phyloP scores from a whole-genome alignment of 306 rosid genomes.

The Sindora glabra region DNA sequence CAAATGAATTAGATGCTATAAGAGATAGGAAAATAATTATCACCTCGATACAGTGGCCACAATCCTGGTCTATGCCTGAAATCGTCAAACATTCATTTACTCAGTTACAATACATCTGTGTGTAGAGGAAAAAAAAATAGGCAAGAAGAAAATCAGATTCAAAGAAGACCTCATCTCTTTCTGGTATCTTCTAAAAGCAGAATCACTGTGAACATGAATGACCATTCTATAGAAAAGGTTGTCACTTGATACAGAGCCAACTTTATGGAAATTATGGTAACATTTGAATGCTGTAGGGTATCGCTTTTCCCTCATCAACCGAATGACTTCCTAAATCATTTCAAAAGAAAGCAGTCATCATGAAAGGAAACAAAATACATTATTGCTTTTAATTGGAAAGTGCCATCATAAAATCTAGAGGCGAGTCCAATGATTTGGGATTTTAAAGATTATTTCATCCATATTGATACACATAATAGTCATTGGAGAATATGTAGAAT shows the following conservation, averaged over 20 bases:
- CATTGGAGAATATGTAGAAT: not conserved
- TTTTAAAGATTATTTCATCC: conserved; percentile 6
- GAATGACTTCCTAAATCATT: conserved; percentile 71
- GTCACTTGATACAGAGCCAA: conserved; percentile 54
- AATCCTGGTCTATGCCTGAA: conserved; percentile 73
- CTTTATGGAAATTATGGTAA: conserved; percentile 71
- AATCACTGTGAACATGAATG: conserved; percentile 86
- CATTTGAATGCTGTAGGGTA: conserved; percentile 82
- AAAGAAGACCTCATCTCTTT: conserved; percentile 71
- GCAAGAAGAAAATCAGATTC: conserved; percentile 12
- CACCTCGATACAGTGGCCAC: conserved; percentile 97
- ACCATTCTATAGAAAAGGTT: conserved; percentile 84
- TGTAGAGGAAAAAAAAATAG: too few species aligned
- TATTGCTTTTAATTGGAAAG: not conserved
- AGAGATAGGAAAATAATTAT: not conserved
- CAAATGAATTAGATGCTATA: not conserved
- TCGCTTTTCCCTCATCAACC: conserved; percentile 76
- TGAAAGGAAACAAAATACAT: too few species aligned
- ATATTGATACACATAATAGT: too few species aligned
- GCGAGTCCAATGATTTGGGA: conserved; percentile 5
- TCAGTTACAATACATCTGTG: too few species aligned
- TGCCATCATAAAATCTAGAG: conserved; percentile 9
- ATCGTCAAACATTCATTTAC: too few species aligned
- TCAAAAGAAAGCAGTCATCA: too few species aligned
- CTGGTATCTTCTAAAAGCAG: conserved; percentile 75